These are phyloP conservation scores for Fusarium abutilonis DNA, from an alignment of 2,329 filamentous ascomycete genomes.

Conservation along the genomic window DNA sequence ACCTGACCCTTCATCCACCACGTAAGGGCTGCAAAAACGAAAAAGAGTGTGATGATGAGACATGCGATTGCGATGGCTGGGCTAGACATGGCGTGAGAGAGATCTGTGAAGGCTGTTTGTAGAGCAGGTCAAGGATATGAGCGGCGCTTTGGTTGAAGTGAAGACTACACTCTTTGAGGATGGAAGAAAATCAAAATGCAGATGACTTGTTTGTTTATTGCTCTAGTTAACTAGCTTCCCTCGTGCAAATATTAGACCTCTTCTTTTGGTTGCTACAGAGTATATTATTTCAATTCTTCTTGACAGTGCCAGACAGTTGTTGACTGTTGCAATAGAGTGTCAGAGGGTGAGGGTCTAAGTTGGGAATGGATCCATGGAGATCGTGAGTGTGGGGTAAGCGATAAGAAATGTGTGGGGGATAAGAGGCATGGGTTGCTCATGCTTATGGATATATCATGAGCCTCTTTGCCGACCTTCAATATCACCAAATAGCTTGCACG, in stretches of 20 bases:
- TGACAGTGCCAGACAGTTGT: slow-evolving; percentile 19
- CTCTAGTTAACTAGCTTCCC: not conserved
- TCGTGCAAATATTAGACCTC: not conserved
- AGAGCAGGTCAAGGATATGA: not conserved
- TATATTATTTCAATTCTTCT: not conserved
- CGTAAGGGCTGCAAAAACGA: slow-evolving; percentile 44
- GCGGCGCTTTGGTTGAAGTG: not conserved
- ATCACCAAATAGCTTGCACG: not conserved
- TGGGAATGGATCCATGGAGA: slow-evolving; percentile 12
- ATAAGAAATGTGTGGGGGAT: slow-evolving; percentile 39
- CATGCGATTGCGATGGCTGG: slow-evolving; percentile 48
- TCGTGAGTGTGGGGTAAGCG: slow-evolving; percentile 38
- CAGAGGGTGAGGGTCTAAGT: slow-evolving; percentile 3
- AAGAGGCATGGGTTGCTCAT: slow-evolving; percentile 16
- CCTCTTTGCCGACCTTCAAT: slow-evolving; percentile 2
- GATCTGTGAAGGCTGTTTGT: not conserved
- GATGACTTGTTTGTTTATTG: not conserved
- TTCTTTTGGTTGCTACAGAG: slow-evolving; percentile 9
- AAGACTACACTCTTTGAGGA: not conserved
- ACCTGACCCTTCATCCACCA: slow-evolving; percentile 48
- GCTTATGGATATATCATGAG: slow-evolving; percentile 7
- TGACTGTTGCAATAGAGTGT: slow-evolving; percentile 12
- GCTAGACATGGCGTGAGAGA: slow-evolving; percentile 40
- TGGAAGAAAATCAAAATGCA: not conserved
- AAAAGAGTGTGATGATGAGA: slow-evolving; percentile 47